Evolutionary conservation across 768 basidiomycete genomes (phyloP).

Genomic region (Mycena albidolilacea): DNA sequence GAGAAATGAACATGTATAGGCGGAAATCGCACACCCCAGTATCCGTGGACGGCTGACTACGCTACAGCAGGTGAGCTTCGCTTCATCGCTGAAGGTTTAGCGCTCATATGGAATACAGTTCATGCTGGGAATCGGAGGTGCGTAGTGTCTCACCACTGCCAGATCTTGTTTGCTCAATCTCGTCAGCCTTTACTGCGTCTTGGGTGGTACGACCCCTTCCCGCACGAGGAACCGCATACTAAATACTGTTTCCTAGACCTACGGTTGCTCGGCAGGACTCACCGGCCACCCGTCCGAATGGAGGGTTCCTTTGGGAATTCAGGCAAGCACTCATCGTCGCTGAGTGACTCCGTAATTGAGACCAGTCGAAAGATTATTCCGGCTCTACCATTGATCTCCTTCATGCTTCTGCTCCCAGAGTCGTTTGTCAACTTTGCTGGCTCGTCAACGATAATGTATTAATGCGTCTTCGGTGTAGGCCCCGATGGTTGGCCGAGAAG

Average conservation of each 20-base stretch:
- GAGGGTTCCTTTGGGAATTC: slow-evolving; percentile 65
- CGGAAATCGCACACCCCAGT: slow-evolving; percentile 71
- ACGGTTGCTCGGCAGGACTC: slow-evolving; percentile 56
- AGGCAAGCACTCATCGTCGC: slow-evolving; percentile 40
- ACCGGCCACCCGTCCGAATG: slow-evolving; percentile 59
- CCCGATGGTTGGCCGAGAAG: slow-evolving; percentile 69
- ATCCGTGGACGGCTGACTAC: slow-evolving; percentile 70
- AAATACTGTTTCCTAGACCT: slow-evolving; percentile 49
- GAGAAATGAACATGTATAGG: slow-evolving; percentile 39
- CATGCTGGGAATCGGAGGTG: slow-evolving; percentile 66
- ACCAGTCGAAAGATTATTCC: slow-evolving; percentile 52
- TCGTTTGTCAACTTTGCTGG: slow-evolving; percentile 50
- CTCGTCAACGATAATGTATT: background rate
- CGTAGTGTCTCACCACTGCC: background rate
- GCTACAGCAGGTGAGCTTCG: slow-evolving; percentile 57
- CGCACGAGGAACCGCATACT: background rate
- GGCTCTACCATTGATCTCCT: slow-evolving; percentile 63
- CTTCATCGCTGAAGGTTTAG: background rate
- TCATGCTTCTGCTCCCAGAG: slow-evolving; percentile 68
- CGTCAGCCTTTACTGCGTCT: slow-evolving; percentile 62
- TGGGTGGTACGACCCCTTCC: slow-evolving; percentile 51
- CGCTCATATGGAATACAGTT: slow-evolving; percentile 44
- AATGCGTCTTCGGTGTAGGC: slow-evolving; percentile 42
- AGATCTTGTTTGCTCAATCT: background rate
- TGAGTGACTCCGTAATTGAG: background rate